Conservation (phyloP, 129 eudicot genomes). For the carrot (Daucus carota) region DH1_v3.0 NC_030386.2:39895001-39895500, state of each 20-base stretch:
- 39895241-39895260: neutral
- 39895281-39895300: slow-evolving; percentile 5
- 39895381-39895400: neutral
- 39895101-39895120: slow-evolving; percentile 57
- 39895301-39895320: neutral
- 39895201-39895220: neutral
- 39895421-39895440: too few species aligned
- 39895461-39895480: neutral
- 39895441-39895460: neutral
- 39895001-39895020: slow-evolving; percentile 66
- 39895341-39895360: neutral
- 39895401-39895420: neutral
- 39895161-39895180: too few species aligned
- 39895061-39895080: slow-evolving; percentile 94
- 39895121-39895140: neutral
- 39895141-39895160: neutral
- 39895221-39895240: neutral
- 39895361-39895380: neutral
- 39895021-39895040: slow-evolving; percentile 54
- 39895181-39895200: neutral
- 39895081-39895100: slow-evolving; percentile 94
- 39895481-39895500: neutral
- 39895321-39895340: neutral
- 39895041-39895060: slow-evolving; percentile 60
- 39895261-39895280: neutral